Evolutionary conservation across 179 eudicot genomes (phyloP).

Genomic region (Gypsophila paniculata): DNA sequence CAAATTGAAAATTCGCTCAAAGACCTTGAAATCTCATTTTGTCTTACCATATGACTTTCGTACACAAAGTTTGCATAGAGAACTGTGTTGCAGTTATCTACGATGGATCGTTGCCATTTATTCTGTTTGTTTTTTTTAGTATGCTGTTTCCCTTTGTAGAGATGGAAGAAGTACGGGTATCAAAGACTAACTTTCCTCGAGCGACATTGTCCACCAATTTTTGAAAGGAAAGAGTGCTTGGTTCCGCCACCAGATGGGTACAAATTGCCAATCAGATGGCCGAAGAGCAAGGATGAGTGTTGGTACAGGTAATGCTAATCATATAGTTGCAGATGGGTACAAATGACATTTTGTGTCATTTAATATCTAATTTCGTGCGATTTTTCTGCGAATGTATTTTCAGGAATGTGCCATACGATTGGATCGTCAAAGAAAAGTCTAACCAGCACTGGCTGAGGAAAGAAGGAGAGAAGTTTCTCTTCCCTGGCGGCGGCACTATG

Average conservation of each 20-base stretch:
- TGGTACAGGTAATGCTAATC: slow-evolving; percentile 73
- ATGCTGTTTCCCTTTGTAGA: too few species aligned
- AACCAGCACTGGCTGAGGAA: slow-evolving; percentile 88
- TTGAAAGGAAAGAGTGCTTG: slow-evolving; percentile 76
- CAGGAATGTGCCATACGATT: slow-evolving; percentile 95
- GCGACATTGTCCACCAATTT: slow-evolving; percentile 85
- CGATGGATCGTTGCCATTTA: too few species aligned
- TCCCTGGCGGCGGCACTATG: slow-evolving; percentile 99
- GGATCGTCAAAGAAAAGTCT: slow-evolving; percentile 89
- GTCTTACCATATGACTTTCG: too few species aligned
- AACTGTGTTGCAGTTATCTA: too few species aligned
- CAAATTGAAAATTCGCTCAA: too few species aligned
- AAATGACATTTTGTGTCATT: too few species aligned
- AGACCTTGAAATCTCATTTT: too few species aligned
- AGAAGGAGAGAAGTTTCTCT: slow-evolving; percentile 84
- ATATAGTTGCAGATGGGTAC: too few species aligned
- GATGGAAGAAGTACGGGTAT: slow-evolving; percentile 78
- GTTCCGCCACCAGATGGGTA: slow-evolving; percentile 96
- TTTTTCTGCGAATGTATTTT: too few species aligned
- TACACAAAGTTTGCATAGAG: too few species aligned
- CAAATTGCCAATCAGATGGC: slow-evolving; percentile 88
- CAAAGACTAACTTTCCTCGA: slow-evolving; percentile 75
- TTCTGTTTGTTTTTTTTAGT: too few species aligned
- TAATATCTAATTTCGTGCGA: too few species aligned
- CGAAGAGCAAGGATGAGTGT: slow-evolving; percentile 84